A percentile compares a stretch with the other conserved stretches of the same genome.
Evolutionary conservation across 805 yeast genomes (phyloP).

Genomic region (Barnettozyma pratensis): DNA sequence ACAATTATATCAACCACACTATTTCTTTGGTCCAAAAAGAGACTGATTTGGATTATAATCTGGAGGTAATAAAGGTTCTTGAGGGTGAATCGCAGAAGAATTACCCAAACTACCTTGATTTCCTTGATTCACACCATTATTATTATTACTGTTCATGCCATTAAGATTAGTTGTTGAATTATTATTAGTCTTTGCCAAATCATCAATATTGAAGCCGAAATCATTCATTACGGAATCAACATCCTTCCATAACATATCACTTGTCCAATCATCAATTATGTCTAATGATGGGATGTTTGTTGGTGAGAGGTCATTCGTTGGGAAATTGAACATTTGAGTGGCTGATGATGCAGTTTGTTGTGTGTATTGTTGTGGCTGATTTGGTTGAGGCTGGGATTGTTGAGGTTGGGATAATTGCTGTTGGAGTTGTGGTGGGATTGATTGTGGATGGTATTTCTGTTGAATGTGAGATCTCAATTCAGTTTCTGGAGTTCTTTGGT

Average conservation of each 20-base stretch:
- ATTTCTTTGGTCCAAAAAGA: neutral
- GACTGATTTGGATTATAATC: conserved; percentile 1
- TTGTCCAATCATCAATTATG: conserved; percentile 38
- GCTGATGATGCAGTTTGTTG: neutral
- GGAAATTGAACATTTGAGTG: no score
- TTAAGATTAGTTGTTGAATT: neutral
- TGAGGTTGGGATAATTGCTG: neutral
- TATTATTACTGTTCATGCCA: neutral
- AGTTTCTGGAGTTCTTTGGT: conserved; percentile 1
- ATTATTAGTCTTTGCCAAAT: conserved; percentile 8
- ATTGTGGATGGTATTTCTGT: neutral
- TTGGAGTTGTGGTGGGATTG: neutral
- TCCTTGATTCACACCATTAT: no score
- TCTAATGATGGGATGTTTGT: conserved; percentile 27
- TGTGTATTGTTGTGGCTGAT: neutral
- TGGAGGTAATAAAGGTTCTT: neutral
- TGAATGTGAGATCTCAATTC: conserved; percentile 2
- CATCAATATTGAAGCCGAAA: conserved; percentile 73
- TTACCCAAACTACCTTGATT: no score
- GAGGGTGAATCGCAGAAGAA: conserved; percentile 2
- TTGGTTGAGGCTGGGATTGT: no score
- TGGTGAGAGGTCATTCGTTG: conserved; percentile 13
- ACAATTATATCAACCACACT: neutral
- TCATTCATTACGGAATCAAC: conserved; percentile 88
- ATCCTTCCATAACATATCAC: conserved; percentile 56